Base-by-base conservation (phyloP, 345 rosid species). In the Mercurialis annua region DNA sequence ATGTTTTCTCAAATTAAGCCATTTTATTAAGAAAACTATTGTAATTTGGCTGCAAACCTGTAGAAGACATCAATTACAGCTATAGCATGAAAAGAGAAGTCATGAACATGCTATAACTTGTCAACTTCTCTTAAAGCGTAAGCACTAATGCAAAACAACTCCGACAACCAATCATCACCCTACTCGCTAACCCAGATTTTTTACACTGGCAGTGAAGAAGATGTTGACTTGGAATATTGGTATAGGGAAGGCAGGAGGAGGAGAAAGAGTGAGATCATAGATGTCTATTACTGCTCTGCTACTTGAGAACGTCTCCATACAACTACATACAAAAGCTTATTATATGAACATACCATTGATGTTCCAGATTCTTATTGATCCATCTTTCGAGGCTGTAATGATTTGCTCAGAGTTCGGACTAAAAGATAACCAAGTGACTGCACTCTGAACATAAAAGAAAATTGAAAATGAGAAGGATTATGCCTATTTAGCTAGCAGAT, bases 361-460 rank as follows among this genome's bases (percentile, higher is more conserved):
- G 78, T 94, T 94, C 99, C 99, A 94, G 71, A 85, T 76, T 82
- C 93, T 82, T 16, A 94, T 79, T 0, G 99, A 64, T 42, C 93
- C 96, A 74, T 94, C 99, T 85, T 94, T 94, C 33, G 98, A 94
- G 66, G 96, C 87, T 12, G 99, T 91, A 68, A 94, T 82, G 69
- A 94, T 83, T 82, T 83, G 81, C 81, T 91, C 99, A 0, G 99
- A 91, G 88, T 84, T 81, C 29, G 92, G 90, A 64, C 86, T 63
- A 54, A 94, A 94, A 86, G 96, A 89, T 64, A 94, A 77, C 90
- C 98, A 91, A 74, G 95, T 89, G 52, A 93, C 98, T 68, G 98
- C 98, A 85, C 98, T 93, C 97, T 93, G 69, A 73, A 79, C 61
- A 73, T 34, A 51, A 50, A 83, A 66, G 20, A 30, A 24, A 71